A percentile compares a stretch with the other conserved stretches of the same genome.
Evolutionary conservation across 352 stramenopile species (phyloP).

Genomic region (Phytophthora pisi): DNA sequence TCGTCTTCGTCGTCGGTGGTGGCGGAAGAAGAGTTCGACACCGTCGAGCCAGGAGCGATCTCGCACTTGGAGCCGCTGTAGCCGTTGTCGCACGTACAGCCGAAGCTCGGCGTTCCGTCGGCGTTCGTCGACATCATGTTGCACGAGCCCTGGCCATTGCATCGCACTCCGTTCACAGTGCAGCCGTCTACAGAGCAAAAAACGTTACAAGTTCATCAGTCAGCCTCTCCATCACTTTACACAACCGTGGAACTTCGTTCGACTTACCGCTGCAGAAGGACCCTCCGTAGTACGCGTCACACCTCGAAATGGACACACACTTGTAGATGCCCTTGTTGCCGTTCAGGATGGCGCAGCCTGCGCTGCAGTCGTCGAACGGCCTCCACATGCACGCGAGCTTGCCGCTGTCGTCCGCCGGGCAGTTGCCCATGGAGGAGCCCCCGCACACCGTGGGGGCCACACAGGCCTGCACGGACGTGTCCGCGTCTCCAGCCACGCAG

Average conservation of each 20-base stretch:
- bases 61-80: constrained; percentile 73
- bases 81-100: constrained; percentile 69
- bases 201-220: neutral
- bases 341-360: constrained; percentile 34
- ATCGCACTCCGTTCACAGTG: constrained; percentile 62
- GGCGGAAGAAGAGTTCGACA: constrained; percentile 16
- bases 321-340: constrained; percentile 74
- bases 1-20: constrained; percentile 2
- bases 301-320: constrained; percentile 79
- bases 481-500: constrained; percentile 77
- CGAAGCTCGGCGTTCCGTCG: constrained; percentile 51
- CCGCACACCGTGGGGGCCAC: constrained; percentile 65
- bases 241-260: neutral
- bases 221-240: neutral
- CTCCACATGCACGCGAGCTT: constrained; percentile 76
- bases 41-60: constrained; percentile 9
- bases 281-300: constrained; percentile 68
- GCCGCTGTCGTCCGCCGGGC: constrained; percentile 62
- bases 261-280: constrained; percentile 62
- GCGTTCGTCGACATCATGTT: constrained; percentile 43
- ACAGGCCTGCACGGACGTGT: constrained; percentile 65
- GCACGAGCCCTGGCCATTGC: constrained; percentile 79
- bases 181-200: constrained; percentile 38
- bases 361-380: constrained; percentile 28
- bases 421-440: constrained; percentile 57